Base-by-base conservation (phyloP, 2,329 filamentous ascomycete genomes). In the Aureobasidium lini region DNA sequence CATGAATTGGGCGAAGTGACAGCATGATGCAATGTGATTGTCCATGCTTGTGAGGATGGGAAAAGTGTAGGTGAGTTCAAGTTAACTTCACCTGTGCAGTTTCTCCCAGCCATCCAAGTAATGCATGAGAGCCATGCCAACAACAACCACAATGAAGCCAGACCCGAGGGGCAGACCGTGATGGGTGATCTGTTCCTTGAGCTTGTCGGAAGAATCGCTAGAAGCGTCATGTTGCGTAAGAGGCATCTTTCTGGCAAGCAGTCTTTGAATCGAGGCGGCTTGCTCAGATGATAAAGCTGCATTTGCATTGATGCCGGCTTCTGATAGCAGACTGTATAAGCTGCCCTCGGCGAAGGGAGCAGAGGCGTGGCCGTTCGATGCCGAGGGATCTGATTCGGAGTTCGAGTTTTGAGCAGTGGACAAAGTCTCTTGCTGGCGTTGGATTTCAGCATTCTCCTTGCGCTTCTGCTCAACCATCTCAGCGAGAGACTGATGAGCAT, bases 381-480 rank as follows among this genome's bases (percentile, higher is more conserved):
- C 39, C 16, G 42, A 16, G 7, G 11, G 15, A n/a, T 18, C 34
- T 3, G 42, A 31, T 15, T 9, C 23, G 13, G 31, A 36, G 5
- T 16, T 36, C 6, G 31, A 36, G 7, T 4, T 44, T 37, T 23
- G 39, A 16, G 36, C 11, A 9, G 23, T 40, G 9, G 50, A 40
- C 6, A n/a, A n/a, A 23, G 37, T n/a, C 13, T 57, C 43, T 31
- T 48, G 42, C 23, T 57, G 42, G 16, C 44, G 50, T n/a, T 57
- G 44, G 6, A 32, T 1, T 23, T 57, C 50, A 23, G 59, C 59
- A 32, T 61, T 48, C 18, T 61, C 59, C 46, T 57, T 57, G 57
- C 91, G 84, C 59, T 96, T 87, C 64, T 87, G 86, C 66, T 89
- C 80, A 11, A 96, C 86, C 90, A 97, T 94, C 69, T 96, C 89